Base-by-base conservation (phyloP, 257 asterid genomes). In the Datura wrightii region DNA sequence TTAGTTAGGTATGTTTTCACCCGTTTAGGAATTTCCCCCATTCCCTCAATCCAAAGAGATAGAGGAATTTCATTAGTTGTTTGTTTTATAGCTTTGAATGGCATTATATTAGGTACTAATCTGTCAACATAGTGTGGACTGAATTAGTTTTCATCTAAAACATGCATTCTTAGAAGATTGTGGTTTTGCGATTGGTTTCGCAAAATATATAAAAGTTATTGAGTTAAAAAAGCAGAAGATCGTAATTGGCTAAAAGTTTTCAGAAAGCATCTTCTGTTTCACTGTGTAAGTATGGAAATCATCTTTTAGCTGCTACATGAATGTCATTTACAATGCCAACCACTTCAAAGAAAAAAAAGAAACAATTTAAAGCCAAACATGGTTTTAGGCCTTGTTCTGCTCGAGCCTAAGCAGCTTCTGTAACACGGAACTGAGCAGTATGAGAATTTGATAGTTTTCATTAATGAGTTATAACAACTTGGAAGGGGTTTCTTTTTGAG, bases 231-330 rank as follows among this genome's bases (percentile, higher is more conserved):
- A 62, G 41, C 18, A 24, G 24, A 24, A 63, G 2, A 1, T 10
- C 3, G 0, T 31, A 62, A 1, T 59, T 59, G 66, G 37, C 37
- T n/a, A 19, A 10, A 62, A 62, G 3, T 62, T 62, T 3, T 10
- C 37, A 0, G 15, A 24, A 18, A 24, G 11, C 67, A 3, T 60
- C 37, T 60, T 60, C 14, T 19, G 37, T 3, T 3, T 9, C 19
- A 19, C 37, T 8, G 39, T 9, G 5, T 9, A 9, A 1, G 8
- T 60, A 8, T 60, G 67, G 5, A 59, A 19, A 31, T 31, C 16
- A 9, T 63, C 71, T 63, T 62, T 63, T 31, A 63, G 71, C 41
- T 63, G 42, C 70, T 63, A 63, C 66, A 63, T 63, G 70, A 31
- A 24, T 24, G 41, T 3, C 36, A 59, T n/a, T 59, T 59, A 56